phyloP scores from a whole-genome alignment of 2,329 filamentous ascomycete species.

The Fusarium nodosum region DNA sequence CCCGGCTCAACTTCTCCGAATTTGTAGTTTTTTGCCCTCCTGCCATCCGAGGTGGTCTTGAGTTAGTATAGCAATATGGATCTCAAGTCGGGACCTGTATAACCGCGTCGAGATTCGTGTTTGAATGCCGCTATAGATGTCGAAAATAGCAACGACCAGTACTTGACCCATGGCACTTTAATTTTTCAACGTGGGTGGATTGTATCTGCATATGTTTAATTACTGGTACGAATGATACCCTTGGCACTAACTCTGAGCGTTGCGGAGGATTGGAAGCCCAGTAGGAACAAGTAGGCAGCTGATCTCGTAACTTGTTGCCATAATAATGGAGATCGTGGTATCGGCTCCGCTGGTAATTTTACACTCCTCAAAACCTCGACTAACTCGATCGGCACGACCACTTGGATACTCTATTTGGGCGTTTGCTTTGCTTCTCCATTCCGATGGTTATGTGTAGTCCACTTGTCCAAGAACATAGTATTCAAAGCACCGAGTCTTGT shows the following conservation, averaged over 20 bases:
- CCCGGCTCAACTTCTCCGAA: background rate
- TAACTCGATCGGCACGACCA: background rate
- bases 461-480: background rate
- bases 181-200: conserved; percentile 8
- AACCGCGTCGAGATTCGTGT: background rate
- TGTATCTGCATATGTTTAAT: conserved; percentile 10
- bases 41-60: too few species aligned
- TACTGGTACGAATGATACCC: conserved; percentile 5
- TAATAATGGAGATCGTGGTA: conserved; percentile 16
- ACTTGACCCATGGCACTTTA: conserved; percentile 24
- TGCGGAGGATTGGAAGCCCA: conserved; percentile 2
- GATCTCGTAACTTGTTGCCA: conserved; percentile 34
- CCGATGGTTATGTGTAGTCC: background rate
- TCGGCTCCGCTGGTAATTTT: conserved; percentile 40
- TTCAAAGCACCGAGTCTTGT: background rate
- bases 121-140: conserved; percentile 2
- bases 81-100: conserved; percentile 3
- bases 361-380: background rate
- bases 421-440: background rate
- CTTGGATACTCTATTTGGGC: conserved; percentile 1
- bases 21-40: background rate
- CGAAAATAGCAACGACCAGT: conserved; percentile 26
- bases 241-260: conserved; percentile 24
- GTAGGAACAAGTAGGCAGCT: conserved; percentile 3
- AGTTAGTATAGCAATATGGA: background rate